Evolutionary conservation across 2,329 filamentous ascomycete genomes (phyloP), one percentile per base, ranked within the genome.

Genomic region (Clonostachys rosea): DNA sequence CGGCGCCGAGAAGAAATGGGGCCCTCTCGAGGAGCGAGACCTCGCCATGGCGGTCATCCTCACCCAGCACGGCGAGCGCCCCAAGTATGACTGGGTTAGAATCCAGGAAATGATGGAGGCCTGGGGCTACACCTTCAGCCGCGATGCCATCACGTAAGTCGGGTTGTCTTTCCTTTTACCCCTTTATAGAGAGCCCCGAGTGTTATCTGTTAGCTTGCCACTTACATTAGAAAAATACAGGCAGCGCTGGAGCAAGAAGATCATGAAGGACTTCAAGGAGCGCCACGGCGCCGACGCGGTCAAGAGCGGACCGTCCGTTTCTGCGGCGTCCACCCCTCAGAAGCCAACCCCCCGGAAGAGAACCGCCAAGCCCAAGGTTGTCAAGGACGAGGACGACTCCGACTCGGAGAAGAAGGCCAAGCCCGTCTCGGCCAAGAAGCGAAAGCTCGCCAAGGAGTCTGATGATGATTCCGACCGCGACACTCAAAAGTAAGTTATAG

Each of bases 141-240:
- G 64, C 34, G 64, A 66, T n/a, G 68, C 68, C 34, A 61, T 70
- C 36, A 60, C 56, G 68, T 70, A 55, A 37, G 66, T 60, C 12
- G 17, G 30, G 30, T 37, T n/a, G 33, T 46, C 16, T 16, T 16
- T 16, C 16, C 16, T 16, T 16, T 2, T 16, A 16, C 16, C 18
- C 18, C 18, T 18, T 18, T 18, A 18, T 18, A 5, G 5, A 18
- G 18, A 18, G 18, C 18, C 18, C 18, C 18, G 18, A 18, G 18
- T 18, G 18, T 18, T 18, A 4, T 18, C 18, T 18, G 18, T 18
- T 18, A 18, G 18, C 18, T 18, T 18, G 18, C 3, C 5, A 18
- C 39, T 43, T 20, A 43, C 20, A 35, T 14, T 24, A n/a, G 24
- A 14, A 8, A 18, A 8, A 18, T 13, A 16, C 40, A 71, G 68